Evolutionary conservation across 2,329 filamentous ascomycete genomes (phyloP).

Genomic region (Paraconiothyrium sp.): DNA sequence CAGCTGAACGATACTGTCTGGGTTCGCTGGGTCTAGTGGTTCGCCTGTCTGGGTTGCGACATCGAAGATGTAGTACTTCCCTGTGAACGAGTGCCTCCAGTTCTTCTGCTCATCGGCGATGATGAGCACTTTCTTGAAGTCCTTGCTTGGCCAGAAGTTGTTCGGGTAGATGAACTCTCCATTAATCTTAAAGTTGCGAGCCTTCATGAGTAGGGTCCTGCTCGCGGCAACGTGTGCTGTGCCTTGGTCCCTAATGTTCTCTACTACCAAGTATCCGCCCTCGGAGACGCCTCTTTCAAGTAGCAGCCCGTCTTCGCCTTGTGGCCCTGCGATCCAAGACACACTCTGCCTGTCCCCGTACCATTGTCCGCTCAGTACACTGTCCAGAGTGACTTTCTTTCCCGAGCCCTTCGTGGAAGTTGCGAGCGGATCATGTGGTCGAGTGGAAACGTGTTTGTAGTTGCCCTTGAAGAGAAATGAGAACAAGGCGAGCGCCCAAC

Average conservation of each 20-base stretch:
- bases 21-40: constrained; percentile 76
- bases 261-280: constrained; percentile 81
- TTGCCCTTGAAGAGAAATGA: constrained; percentile 72
- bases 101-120: constrained; percentile 76
- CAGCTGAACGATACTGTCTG: constrained; percentile 76
- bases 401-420: constrained; percentile 69
- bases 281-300: constrained; percentile 72
- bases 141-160: constrained; percentile 77
- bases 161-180: constrained; percentile 65
- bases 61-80: constrained; percentile 90
- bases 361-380: constrained; percentile 75
- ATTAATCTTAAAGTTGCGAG: constrained; percentile 68
- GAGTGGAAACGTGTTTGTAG: constrained; percentile 71
- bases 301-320: constrained; percentile 84
- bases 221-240: constrained; percentile 54
- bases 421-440: constrained; percentile 74
- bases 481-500: constrained; percentile 74
- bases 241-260: constrained; percentile 75
- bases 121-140: constrained; percentile 88
- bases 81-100: constrained; percentile 90
- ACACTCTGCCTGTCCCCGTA: constrained; percentile 70
- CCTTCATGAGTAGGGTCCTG: constrained; percentile 79
- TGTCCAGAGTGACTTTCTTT: constrained; percentile 77
- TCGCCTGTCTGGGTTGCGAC: constrained; percentile 81
- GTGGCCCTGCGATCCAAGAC: constrained; percentile 78